phyloP scores from a whole-genome alignment of 1,139 yeast species.

The Suhomyces panamericanus region DNA sequence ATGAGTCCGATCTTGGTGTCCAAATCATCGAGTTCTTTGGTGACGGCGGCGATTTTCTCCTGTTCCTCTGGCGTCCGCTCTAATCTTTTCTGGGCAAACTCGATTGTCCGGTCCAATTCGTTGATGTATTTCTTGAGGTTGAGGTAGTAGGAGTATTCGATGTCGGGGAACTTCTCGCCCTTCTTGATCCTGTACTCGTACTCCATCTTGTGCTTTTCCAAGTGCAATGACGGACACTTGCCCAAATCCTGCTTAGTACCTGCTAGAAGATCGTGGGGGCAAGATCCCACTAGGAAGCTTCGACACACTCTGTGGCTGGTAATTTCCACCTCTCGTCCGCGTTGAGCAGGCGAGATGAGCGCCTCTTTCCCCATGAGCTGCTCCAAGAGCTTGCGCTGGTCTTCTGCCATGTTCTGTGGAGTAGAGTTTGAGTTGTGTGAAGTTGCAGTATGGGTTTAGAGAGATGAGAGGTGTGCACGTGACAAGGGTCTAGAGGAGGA shows the following conservation, averaged over 20 bases:
- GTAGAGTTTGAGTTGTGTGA: background rate
- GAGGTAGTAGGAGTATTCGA: conserved; percentile 65
- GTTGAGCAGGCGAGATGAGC: conserved; percentile 36
- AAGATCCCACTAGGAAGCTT: conserved; percentile 78
- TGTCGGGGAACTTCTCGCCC: conserved; percentile 64
- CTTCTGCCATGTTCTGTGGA: conserved; percentile 49
- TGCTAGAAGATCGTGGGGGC: conserved; percentile 81
- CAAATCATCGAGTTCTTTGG: conserved; percentile 64
- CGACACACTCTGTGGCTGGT: conserved; percentile 74
- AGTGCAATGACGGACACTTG: conserved; percentile 73
- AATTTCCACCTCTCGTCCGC: conserved; percentile 50
- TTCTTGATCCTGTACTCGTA: conserved; percentile 58
- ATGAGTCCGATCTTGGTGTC: conserved; percentile 69
- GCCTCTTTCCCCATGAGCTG: conserved; percentile 79
- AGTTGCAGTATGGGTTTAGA: background rate
- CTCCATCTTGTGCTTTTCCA: conserved; percentile 73
- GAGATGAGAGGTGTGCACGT: too few relatives aligned
- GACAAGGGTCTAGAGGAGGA: too few relatives aligned
- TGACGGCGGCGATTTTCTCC: conserved; percentile 59
- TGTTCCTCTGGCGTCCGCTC: conserved; percentile 81
- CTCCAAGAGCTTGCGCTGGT: conserved; percentile 74
- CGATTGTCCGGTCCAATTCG: conserved; percentile 70
- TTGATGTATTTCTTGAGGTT: conserved; percentile 55
- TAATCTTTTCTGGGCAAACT: conserved; percentile 62
- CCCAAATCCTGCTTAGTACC: conserved; percentile 88